A percentile compares a stretch with the other conserved stretches of the same genome.
These are phyloP conservation scores for Metschnikowia peoriensis DNA, from an alignment of 805 yeast genomes.

Conservation along the genomic window DNA sequence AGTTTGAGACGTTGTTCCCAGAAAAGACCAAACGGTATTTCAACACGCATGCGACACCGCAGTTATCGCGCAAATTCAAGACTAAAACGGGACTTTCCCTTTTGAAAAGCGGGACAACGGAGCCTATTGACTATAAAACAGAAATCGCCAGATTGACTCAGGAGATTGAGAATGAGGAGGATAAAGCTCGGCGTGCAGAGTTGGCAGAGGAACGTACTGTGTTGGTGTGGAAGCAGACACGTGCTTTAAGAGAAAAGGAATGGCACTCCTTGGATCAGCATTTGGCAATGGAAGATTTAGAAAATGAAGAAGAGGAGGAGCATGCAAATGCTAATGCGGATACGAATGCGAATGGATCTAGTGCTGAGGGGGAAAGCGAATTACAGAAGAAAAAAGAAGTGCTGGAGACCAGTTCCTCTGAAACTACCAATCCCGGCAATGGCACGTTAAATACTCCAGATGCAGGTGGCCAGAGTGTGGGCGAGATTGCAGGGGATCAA, in stretches of 20 bases:
- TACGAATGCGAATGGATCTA: neutral
- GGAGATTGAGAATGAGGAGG: slow-evolving; percentile 11
- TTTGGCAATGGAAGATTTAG: slow-evolving; percentile 6
- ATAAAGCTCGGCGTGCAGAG: slow-evolving; percentile 9
- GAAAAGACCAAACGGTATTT: slow-evolving; percentile 37
- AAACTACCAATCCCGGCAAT: neutral
- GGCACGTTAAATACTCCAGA: slow-evolving; percentile 3
- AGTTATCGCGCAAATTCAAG: slow-evolving; percentile 40
- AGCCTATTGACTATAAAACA: neutral
- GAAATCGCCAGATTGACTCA: slow-evolving; percentile 11
- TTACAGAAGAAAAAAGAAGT: neutral
- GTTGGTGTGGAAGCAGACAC: slow-evolving; percentile 33
- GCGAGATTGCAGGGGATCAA: slow-evolving; percentile 6
- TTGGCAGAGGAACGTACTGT: slow-evolving; percentile 28
- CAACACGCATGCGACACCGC: slow-evolving; percentile 43
- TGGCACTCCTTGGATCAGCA: slow-evolving; percentile 12
- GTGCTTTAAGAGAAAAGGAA: slow-evolving; percentile 9
- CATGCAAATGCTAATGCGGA: neutral
- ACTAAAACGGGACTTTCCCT: slow-evolving; percentile 30
- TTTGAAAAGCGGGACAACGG: slow-evolving; percentile 12
- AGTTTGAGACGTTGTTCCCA: slow-evolving; percentile 24
- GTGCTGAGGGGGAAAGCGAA: neutral
- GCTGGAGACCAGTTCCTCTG: neutral
- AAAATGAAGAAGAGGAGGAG: slow-evolving; percentile 6
- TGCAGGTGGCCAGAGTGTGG: slow-evolving; percentile 1